Conservation (phyloP, 345 rosid species). For the Murraya paniculata region DNA sequence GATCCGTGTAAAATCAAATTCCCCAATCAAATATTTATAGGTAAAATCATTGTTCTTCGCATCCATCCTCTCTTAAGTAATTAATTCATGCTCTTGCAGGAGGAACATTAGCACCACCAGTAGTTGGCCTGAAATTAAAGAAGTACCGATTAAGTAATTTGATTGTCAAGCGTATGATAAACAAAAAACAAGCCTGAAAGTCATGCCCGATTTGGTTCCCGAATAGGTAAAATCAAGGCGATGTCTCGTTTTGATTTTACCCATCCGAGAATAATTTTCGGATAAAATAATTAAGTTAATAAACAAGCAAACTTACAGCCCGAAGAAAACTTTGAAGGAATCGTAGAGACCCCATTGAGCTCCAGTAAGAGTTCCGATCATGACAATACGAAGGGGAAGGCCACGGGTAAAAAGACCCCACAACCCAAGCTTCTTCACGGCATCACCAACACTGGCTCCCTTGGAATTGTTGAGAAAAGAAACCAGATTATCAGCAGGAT, state of each 20-base stretch:
- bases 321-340: slow-evolving; percentile 82
- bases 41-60: background rate
- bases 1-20: background rate
- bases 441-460: slow-evolving; percentile 87
- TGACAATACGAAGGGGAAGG: slow-evolving; percentile 88
- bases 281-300: background rate
- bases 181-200: too few relatives aligned
- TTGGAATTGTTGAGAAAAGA: slow-evolving; percentile 95
- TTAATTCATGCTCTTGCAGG: slow-evolving; percentile 35
- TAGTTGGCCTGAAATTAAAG: slow-evolving; percentile 46
- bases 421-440: slow-evolving; percentile 69
- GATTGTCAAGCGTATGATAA: too few relatives aligned
- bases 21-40: background rate
- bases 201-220: too few relatives aligned
- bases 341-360: slow-evolving; percentile 94
- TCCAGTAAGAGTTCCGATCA: slow-evolving; percentile 96
- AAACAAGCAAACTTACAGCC: slow-evolving; percentile 63
- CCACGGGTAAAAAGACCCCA: slow-evolving; percentile 88
- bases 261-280: too few relatives aligned
- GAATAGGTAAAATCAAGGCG: too few relatives aligned
- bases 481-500: slow-evolving; percentile 94
- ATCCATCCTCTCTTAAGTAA: background rate
- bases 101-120: slow-evolving; percentile 55
- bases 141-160: background rate
- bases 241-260: too few relatives aligned